Conservation (phyloP, 2,329 filamentous ascomycete genomes). For the Diaporthe capsici region DNA sequence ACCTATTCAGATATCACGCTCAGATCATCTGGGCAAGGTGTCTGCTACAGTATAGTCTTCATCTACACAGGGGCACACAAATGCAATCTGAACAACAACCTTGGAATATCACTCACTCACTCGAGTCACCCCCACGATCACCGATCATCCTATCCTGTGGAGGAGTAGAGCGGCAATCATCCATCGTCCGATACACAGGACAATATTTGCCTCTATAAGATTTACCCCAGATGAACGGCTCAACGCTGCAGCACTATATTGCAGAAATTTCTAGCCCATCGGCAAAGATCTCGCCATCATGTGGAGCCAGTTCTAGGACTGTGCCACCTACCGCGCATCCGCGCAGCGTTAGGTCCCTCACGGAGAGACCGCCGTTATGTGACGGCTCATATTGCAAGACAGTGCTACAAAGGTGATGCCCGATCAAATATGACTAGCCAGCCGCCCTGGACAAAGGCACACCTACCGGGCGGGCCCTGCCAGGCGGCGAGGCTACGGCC, state of each 20-base stretch:
- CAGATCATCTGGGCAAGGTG: neutral
- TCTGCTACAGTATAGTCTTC: conserved; percentile 15
- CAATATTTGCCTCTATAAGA: neutral
- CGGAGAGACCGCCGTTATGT: neutral
- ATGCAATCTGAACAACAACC: neutral
- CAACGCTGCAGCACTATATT: neutral
- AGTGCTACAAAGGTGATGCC: conserved; percentile 3
- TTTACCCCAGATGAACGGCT: neutral
- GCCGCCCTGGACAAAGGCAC: conserved; percentile 15
- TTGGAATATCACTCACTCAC: neutral
- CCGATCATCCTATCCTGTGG: conserved; percentile 20
- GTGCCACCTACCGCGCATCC: neutral
- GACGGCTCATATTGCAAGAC: neutral
- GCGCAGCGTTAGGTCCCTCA: neutral
- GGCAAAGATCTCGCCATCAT: neutral
- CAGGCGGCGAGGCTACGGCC: conserved; percentile 1
- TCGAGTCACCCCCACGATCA: neutral
- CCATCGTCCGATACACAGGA: conserved; percentile 23
- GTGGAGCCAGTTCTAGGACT: neutral
- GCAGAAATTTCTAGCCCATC: neutral
- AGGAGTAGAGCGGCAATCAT: neutral
- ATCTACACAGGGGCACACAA: conserved; percentile 13
- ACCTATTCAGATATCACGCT: neutral
- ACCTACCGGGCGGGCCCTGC: neutral
- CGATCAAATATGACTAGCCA: neutral